Percentiles rank a stretch among this genome's conserved stretches.
Conservation (phyloP, 2,329 filamentous ascomycete genomes). For the Trichoderma sp. region DNA sequence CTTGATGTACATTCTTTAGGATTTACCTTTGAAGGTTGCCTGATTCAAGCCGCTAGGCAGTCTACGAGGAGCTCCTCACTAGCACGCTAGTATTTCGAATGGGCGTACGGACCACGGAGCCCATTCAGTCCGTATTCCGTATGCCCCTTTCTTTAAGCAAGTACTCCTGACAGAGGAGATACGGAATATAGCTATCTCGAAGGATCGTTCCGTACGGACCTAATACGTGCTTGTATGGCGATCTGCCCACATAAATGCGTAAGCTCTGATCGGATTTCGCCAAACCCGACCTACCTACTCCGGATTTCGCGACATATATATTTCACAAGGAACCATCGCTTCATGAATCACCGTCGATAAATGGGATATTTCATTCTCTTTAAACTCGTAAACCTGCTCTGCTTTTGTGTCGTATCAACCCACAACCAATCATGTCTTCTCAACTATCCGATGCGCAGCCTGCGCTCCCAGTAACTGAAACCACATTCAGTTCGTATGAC, state of each 20-base stretch:
- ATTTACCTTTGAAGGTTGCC: background rate
- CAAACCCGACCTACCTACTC: background rate
- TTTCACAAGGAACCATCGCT: background rate
- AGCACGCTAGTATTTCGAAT: background rate
- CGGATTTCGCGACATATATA: background rate
- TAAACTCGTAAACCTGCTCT: background rate
- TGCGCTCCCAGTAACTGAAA: conserved; percentile 16
- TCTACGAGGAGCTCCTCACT: background rate
- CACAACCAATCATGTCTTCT: background rate
- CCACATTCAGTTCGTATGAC: conserved; percentile 46
- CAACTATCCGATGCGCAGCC: background rate
- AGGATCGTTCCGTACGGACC: too few relatives aligned
- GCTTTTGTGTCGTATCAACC: background rate
- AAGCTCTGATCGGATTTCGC: background rate
- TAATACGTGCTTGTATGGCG: background rate
- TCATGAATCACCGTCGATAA: background rate
- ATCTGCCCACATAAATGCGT: background rate
- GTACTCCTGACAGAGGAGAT: too few relatives aligned
- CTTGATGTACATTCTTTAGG: too few relatives aligned
- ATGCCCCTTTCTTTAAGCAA: background rate
- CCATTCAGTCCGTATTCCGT: background rate
- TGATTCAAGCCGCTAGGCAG: background rate
- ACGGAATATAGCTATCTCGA: too few relatives aligned
- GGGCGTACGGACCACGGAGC: background rate
- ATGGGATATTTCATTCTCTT: background rate